Base-by-base conservation (phyloP, 495 filamentous ascomycete species). In the Podospora pseudoanserina region DNA sequence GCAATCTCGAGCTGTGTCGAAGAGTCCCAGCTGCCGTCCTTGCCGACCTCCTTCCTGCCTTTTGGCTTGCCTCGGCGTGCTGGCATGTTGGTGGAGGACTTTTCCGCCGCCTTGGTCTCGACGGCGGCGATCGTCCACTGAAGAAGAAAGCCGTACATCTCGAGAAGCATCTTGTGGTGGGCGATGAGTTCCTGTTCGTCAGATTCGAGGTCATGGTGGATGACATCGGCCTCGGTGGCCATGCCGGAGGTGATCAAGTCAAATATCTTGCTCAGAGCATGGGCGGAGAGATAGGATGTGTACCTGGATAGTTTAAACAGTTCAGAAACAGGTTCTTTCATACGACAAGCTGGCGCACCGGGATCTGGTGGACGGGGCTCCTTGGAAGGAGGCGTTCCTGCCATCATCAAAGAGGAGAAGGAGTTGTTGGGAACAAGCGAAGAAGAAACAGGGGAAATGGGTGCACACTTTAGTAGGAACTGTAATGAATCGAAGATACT, bases 91-190 rank as follows among this genome's bases (percentile, higher is more conserved):
- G 89, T 77, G 13, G 90, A 88, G 0, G 92, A 88, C 74, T 96
- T 97, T 78, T 97, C 94, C 49, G 92, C 91, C 13, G 93, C 91
- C 79, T 97, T 96, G 28, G 92, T 89, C 77, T 99, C 95, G 66
- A 97, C 91, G 18, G 91, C 93, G 5, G 93, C 90, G 64, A 98
- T 88, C 3, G 91, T 90, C 95, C 95, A 99, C 78, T 97, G 95
- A 60, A 97, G 82, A 0, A 99, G 83, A 72, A 97, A 99, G 20
- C 89, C 95, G 76, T 96, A 97, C 73, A 96, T 92, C 73, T 99
- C 95, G 68, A 99, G 86, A 9, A 97, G 83, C 68, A 91, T 87
- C 75, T 96, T 96, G 82, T 98, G 94, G 71, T 92, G 89, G 61
- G 89, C 85, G 62, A 94, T 82, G 18, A 89, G 84, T 72, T 97